A percentile compares a stretch with the other conserved stretches of the same genome.
These are phyloP conservation scores for Botrytis hyacinthi DNA, from an alignment of 2,329 filamentous ascomycete genomes.

Conservation along the genomic window DNA sequence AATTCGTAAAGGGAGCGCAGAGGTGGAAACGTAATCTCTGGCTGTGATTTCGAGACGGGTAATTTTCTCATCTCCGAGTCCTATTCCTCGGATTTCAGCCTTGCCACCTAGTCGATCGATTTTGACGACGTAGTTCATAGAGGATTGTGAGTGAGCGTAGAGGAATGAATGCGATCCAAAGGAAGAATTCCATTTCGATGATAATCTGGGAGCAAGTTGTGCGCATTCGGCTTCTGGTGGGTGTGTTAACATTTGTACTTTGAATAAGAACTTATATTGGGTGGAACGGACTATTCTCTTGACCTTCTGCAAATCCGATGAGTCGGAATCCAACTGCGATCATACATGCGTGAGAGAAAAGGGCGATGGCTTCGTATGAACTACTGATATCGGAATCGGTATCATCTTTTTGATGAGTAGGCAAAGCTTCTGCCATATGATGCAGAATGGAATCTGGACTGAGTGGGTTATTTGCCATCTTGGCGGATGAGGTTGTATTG, in stretches of 20 bases:
- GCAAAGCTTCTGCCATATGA: slow-evolving; percentile 59
- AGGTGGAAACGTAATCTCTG: slow-evolving; percentile 70
- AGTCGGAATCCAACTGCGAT: slow-evolving; percentile 75
- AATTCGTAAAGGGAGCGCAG: slow-evolving; percentile 56
- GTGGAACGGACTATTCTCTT: slow-evolving; percentile 59
- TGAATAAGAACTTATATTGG: not conserved
- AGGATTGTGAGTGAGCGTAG: slow-evolving; percentile 82
- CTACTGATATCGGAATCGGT: slow-evolving; percentile 63
- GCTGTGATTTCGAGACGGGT: slow-evolving; percentile 71
- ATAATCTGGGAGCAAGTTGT: slow-evolving; percentile 61
- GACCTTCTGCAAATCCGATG: slow-evolving; percentile 79
- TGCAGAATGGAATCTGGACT: slow-evolving; percentile 49
- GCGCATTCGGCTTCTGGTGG: slow-evolving; percentile 55
- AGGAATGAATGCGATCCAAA: slow-evolving; percentile 74
- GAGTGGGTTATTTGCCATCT: slow-evolving; percentile 42
- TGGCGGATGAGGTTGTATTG: slow-evolving; percentile 15
- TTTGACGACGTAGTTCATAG: slow-evolving; percentile 80
- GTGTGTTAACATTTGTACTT: slow-evolving; percentile 16
- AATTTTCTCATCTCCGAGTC: slow-evolving; percentile 76
- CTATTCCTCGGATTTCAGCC: slow-evolving; percentile 78
- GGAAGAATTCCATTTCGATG: slow-evolving; percentile 75
- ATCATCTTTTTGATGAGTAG: slow-evolving; percentile 52
- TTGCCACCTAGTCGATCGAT: slow-evolving; percentile 79
- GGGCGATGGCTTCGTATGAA: slow-evolving; percentile 77
- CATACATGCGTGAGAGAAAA: slow-evolving; percentile 84